Evolutionary conservation across 2,329 filamentous ascomycete species (phyloP).

Genomic region (Zymoseptoria tritici): DNA sequence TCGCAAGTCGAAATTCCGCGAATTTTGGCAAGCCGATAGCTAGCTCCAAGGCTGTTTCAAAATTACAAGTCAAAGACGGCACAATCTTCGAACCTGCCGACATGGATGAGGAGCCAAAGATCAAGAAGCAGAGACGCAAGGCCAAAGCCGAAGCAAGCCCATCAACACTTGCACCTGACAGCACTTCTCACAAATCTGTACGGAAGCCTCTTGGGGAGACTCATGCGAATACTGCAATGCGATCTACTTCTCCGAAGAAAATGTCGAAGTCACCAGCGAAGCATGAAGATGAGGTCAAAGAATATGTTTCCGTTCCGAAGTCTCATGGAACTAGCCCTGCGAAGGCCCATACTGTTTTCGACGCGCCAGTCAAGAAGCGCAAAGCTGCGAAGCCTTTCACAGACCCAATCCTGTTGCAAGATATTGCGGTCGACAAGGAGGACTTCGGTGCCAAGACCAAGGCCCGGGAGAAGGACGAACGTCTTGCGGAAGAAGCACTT

Average conservation of each 20-base stretch:
- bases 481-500: too few species aligned
- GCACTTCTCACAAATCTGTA: background rate
- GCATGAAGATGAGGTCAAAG: background rate
- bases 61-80: background rate
- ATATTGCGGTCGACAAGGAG: background rate
- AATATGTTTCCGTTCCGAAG: background rate
- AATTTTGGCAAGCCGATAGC: background rate
- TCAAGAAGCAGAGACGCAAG: background rate
- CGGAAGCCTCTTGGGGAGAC: constrained; percentile 7
- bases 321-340: background rate
- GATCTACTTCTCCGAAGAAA: constrained; percentile 6
- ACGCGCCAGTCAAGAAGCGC: background rate
- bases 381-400: background rate
- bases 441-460: background rate
- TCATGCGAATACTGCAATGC: constrained; percentile 3
- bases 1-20: background rate
- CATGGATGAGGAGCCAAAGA: background rate
- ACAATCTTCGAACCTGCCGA: background rate
- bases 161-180: background rate
- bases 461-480: background rate
- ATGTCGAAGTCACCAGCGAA: constrained; percentile 6
- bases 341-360: background rate
- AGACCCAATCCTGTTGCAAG: background rate
- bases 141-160: background rate
- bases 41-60: background rate